Base-by-base conservation (phyloP, 1,139 yeast species). In the Candida buenavistaensis region DNA sequence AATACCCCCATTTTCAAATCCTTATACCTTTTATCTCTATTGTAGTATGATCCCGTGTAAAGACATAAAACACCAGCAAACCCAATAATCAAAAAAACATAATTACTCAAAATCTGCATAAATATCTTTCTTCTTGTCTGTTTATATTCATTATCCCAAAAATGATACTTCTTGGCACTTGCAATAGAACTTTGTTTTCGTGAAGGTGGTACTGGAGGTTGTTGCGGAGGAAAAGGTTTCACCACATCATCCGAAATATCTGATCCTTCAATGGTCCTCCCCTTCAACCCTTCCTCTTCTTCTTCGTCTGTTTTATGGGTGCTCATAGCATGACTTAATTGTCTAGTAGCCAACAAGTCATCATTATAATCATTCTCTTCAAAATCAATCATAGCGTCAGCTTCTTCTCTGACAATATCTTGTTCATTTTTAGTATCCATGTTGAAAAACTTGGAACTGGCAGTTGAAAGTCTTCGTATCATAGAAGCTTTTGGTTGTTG, bases 31-130 rank as follows among this genome's bases (percentile, higher is more conserved):
- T 43, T 25, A 3, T 36, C 29, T 26, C 66, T 45, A 21, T 53
- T 35, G 26, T 46, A 58, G 41, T 57, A 62, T 3, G 60, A 44
- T 4, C 66, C 67, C 64, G 67, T 61, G 37, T 62, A 62, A 14
- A 62, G 46, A 36, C 57, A 54, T 13, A 62, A 50, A 2, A 56
- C 53, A 3, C 45, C 32, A 14, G 50, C 37, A 35, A 62, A 59
- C 1, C 62, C 62, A 6, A 52, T 14, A 3, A 59, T 30, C 33
- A 62, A 44, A 28, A 36, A 52, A 11, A 52, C 22, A 35, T 62
- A 62, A 43, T 60, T 58, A 9, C 40, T 34, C 4, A 46, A 36
- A 35, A 57, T 48, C 2, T 60, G 50, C 11, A 44, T 22, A 15
- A 43, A 31, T 10, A 57, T 50, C 9, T 45, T 37, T 17, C 49